These are phyloP conservation scores for Aspergillus uvarum DNA, from an alignment of 2,329 filamentous ascomycete genomes.

Conservation along the genomic window DNA sequence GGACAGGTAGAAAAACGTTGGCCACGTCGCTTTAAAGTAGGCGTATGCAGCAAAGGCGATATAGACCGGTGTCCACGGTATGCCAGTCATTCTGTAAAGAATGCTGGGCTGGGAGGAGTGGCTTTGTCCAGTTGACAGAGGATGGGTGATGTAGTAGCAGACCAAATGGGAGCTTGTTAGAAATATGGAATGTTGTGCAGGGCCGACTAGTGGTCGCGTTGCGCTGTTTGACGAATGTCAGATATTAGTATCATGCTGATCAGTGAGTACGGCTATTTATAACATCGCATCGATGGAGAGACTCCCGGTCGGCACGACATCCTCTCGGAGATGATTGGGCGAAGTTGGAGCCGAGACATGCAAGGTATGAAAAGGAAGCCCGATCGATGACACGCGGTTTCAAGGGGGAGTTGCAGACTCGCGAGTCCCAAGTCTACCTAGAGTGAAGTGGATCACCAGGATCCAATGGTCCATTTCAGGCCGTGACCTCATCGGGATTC, in stretches of 20 bases:
- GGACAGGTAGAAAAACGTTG: conserved; percentile 26
- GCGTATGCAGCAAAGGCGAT: conserved; percentile 26
- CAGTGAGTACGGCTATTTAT: not conserved
- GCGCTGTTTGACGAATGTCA: not conserved
- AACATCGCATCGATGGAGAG: not conserved
- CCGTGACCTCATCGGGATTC: not conserved
- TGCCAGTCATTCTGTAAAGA: conserved; percentile 4
- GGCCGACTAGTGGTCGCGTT: too few species aligned
- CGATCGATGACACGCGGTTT: not conserved
- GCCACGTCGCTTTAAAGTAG: conserved; percentile 27
- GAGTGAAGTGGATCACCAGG: not conserved
- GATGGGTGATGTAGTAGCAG: not conserved
- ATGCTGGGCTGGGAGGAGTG: not conserved
- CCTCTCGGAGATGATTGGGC: not conserved
- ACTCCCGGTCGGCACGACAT: not conserved
- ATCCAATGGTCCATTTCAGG: too few species aligned
- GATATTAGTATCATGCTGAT: not conserved
- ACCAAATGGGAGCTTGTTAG: not conserved
- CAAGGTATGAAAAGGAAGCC: not conserved
- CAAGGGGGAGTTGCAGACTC: not conserved
- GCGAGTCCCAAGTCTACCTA: not conserved
- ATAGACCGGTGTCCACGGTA: conserved; percentile 17
- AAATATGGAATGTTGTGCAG: not conserved
- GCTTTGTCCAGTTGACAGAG: too few species aligned
- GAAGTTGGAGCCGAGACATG: not conserved